These are phyloP conservation scores for Hondaea fermentalgiana DNA, from an alignment of 108 stramenopile species.

Conservation along the genomic window DNA sequence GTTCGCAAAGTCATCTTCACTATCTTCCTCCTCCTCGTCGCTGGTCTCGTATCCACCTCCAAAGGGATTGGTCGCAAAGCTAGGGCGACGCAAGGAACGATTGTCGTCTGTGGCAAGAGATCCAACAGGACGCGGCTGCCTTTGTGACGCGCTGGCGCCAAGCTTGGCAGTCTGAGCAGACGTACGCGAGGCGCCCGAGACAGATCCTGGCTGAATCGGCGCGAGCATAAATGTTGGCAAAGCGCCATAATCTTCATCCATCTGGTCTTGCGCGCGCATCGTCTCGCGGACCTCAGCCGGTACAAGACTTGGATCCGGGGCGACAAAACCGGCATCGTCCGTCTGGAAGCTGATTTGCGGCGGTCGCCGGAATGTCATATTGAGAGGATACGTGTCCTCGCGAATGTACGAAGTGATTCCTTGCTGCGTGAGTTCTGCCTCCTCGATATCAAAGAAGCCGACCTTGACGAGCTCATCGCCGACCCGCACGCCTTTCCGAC, in stretches of 20 bases:
- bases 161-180: background rate
- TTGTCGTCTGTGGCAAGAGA: no score
- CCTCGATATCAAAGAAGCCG: background rate
- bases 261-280: background rate
- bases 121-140: no score
- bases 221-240: background rate
- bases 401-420: background rate
- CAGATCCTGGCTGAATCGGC: background rate
- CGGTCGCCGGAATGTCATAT: conserved; percentile 13
- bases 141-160: background rate
- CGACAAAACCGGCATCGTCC: background rate
- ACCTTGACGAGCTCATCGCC: background rate
- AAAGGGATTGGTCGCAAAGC: background rate
- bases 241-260: background rate
- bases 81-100: background rate
- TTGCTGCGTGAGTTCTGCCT: background rate
- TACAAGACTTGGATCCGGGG: background rate
- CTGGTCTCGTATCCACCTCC: background rate
- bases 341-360: background rate
- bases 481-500: background rate
- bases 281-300: background rate
- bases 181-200: background rate
- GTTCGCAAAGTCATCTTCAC: background rate
- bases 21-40: conserved; percentile 8
- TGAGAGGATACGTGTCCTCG: background rate